phyloP scores from a whole-genome alignment of 2,329 filamentous ascomycete genomes.

The Phyllosticta ampelicida region DNA sequence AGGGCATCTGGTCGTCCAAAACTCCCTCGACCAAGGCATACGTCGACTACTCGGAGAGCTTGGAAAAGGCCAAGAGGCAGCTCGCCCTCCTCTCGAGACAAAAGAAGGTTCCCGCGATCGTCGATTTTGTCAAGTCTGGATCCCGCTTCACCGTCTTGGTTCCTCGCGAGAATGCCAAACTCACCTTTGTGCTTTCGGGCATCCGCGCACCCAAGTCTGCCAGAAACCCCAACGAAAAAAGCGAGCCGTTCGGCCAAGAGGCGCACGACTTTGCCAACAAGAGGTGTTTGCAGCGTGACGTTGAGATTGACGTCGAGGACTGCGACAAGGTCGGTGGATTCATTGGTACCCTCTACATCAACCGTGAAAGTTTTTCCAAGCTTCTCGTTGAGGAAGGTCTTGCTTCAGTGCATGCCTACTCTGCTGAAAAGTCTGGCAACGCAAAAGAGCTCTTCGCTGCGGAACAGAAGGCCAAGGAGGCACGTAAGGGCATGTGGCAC shows the following conservation, averaged over 20 bases:
- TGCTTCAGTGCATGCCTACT: slow-evolving; percentile 86
- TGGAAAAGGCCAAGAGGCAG: slow-evolving; percentile 94
- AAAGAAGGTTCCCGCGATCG: slow-evolving; percentile 82
- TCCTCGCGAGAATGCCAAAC: slow-evolving; percentile 83
- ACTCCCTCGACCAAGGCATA: slow-evolving; percentile 71
- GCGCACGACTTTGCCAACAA: slow-evolving; percentile 84
- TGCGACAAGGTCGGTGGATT: slow-evolving; percentile 96
- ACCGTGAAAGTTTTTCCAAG: slow-evolving; percentile 93
- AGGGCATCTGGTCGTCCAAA: slow-evolving; percentile 93
- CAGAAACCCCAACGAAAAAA: slow-evolving; percentile 65
- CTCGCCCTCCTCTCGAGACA: slow-evolving; percentile 78
- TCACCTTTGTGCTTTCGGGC: slow-evolving; percentile 88
- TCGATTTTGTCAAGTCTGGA: slow-evolving; percentile 97
- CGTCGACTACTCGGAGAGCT: slow-evolving; percentile 79
- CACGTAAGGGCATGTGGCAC: slow-evolving; percentile 78
- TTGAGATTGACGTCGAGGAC: slow-evolving; percentile 89
- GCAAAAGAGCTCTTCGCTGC: slow-evolving; percentile 77
- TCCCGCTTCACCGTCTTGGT: slow-evolving; percentile 88
- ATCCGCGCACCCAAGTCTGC: slow-evolving; percentile 85
- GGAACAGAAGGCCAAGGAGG: slow-evolving; percentile 82
- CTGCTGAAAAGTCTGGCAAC: slow-evolving; percentile 89
- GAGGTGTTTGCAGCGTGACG: slow-evolving; percentile 85
- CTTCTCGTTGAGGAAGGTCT: slow-evolving; percentile 86
- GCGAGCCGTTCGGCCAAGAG: slow-evolving; percentile 91
- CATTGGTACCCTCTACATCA: slow-evolving; percentile 87